Evolutionary conservation across 1,139 yeast species (phyloP).

Genomic region (Saccharomyces hybrid): DNA sequence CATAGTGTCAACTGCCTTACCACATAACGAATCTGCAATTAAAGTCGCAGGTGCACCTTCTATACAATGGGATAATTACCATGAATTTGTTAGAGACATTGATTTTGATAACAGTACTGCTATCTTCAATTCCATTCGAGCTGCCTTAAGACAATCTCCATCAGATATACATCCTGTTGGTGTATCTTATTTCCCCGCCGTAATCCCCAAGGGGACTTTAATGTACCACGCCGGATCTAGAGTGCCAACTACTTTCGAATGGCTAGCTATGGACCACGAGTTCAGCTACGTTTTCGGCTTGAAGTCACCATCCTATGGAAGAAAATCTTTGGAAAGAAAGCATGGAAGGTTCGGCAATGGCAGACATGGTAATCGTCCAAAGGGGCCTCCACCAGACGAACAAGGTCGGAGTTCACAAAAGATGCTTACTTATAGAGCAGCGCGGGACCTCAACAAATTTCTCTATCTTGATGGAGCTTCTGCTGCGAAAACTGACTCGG

Average conservation of each 20-base stretch:
- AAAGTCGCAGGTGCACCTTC: neutral
- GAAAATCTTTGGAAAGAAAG: constrained; percentile 11
- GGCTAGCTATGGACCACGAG: constrained; percentile 54
- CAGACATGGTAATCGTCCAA: constrained; percentile 3
- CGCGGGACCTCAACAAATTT: constrained; percentile 39
- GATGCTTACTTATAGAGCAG: constrained; percentile 40
- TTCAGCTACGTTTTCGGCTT: constrained; percentile 43
- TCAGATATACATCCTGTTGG: constrained; percentile 47
- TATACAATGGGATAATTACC: constrained; percentile 14
- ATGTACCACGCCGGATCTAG: constrained; percentile 41
- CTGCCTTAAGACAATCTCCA: constrained; percentile 44
- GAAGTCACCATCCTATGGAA: constrained; percentile 16
- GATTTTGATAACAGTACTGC: constrained; percentile 45
- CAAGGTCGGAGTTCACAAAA: constrained; percentile 2
- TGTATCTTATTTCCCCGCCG: constrained; percentile 50
- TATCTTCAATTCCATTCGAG: constrained; percentile 44
- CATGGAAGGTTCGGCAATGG: constrained; percentile 5
- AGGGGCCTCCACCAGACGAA: constrained; percentile 6
- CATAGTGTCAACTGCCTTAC: neutral
- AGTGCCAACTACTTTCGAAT: constrained; percentile 42
- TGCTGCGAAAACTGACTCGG: constrained; percentile 44
- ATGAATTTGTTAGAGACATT: constrained; percentile 25
- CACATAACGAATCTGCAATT: neutral
- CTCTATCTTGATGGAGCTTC: constrained; percentile 52
- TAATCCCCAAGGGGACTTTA: constrained; percentile 47